These are phyloP conservation scores for Fusarium brevicatenulatum DNA, from an alignment of 2,329 filamentous ascomycete genomes.

Conservation along the genomic window DNA sequence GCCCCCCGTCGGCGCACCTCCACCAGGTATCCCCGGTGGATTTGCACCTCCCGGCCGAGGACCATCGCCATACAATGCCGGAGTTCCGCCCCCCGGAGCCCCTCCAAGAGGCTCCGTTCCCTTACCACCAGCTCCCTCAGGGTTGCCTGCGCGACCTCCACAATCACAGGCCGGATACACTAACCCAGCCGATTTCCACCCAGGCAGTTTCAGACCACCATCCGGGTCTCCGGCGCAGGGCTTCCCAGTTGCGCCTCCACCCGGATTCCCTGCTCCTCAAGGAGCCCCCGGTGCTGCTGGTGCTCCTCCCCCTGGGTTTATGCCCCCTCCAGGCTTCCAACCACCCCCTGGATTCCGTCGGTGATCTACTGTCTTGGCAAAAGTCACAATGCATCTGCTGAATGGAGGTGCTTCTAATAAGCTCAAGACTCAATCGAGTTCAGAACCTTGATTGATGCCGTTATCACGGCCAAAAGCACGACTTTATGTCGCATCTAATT, in stretches of 20 bases:
- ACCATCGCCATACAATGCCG: slow-evolving; percentile 49
- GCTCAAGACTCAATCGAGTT: slow-evolving; percentile 28
- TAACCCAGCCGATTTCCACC: slow-evolving; percentile 61
- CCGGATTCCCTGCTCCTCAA: slow-evolving; percentile 53
- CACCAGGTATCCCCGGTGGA: slow-evolving; percentile 51
- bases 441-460: slow-evolving; percentile 27
- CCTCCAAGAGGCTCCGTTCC: slow-evolving; percentile 47
- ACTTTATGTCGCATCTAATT: slow-evolving; percentile 35
- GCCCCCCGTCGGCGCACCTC: slow-evolving; percentile 44
- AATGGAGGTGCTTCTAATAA: slow-evolving; percentile 24
- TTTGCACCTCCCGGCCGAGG: slow-evolving; percentile 52
- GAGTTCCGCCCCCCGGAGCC: slow-evolving; percentile 41
- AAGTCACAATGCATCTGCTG: slow-evolving; percentile 18
- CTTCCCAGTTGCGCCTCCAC: slow-evolving; percentile 54
- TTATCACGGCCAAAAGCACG: slow-evolving; percentile 26
- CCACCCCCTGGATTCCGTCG: slow-evolving; percentile 58
- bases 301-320: slow-evolving; percentile 55
- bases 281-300: slow-evolving; percentile 46
- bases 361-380: slow-evolving; percentile 38
- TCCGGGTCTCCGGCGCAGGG: slow-evolving; percentile 51
- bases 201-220: slow-evolving; percentile 54
- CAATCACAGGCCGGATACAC: slow-evolving; percentile 57
- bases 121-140: slow-evolving; percentile 61
- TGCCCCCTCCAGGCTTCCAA: slow-evolving; percentile 57
- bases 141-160: slow-evolving; percentile 61